These are phyloP conservation scores for Globisporangium takayamanum DNA, from an alignment of 352 stramenopile genomes.

Conservation along the genomic window DNA sequence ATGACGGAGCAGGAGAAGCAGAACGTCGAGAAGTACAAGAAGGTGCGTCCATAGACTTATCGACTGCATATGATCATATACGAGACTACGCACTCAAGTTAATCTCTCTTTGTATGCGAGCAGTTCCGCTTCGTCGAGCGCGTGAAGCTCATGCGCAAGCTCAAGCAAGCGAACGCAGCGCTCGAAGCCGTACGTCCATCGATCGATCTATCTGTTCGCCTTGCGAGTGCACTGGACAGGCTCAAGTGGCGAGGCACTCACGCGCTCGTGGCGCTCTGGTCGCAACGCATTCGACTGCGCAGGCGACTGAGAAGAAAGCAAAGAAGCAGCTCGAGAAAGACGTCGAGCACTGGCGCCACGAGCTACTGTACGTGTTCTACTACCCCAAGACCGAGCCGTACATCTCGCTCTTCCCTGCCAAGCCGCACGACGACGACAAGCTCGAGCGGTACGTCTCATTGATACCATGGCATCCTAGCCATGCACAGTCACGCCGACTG, in stretches of 20 bases:
- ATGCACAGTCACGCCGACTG: no score
- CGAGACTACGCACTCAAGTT: not conserved
- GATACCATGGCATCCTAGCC: not conserved
- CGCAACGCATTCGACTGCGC: not conserved
- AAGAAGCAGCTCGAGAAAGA: conserved; percentile 30
- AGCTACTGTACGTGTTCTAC: conserved; percentile 85
- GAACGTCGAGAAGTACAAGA: conserved; percentile 78
- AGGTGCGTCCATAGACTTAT: conserved; percentile 22
- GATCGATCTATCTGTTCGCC: not conserved
- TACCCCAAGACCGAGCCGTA: conserved; percentile 67
- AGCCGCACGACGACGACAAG: conserved; percentile 44
- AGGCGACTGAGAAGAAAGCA: conserved; percentile 37
- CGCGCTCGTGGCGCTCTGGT: not conserved
- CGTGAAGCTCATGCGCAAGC: conserved; percentile 80
- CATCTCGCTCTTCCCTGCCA: conserved; percentile 57
- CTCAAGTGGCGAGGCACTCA: not conserved
- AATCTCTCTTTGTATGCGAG: not conserved
- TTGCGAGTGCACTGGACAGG: not conserved
- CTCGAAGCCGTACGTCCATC: conserved; percentile 34
- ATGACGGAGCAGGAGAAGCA: conserved; percentile 56
- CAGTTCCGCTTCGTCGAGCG: conserved; percentile 79
- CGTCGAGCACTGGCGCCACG: conserved; percentile 38
- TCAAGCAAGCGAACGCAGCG: conserved; percentile 45
- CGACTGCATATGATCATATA: not conserved
- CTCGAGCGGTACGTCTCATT: conserved; percentile 22